A percentile compares a stretch with the other conserved stretches of the same genome.
phyloP scores from a whole-genome alignment of 2,329 filamentous ascomycete species.

The Didymella segeticola region DNA sequence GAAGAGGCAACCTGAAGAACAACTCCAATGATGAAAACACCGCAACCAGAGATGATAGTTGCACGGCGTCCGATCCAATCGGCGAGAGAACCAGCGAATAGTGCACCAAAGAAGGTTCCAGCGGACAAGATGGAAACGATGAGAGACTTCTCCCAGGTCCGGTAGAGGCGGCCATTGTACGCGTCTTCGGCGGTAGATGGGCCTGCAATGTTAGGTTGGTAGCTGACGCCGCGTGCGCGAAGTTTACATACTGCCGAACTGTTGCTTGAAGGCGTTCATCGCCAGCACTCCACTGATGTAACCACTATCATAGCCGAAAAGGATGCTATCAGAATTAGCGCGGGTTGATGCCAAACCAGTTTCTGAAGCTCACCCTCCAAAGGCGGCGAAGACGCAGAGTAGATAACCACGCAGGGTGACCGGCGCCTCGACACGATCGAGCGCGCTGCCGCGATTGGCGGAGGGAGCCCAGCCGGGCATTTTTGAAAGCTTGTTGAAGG shows the following conservation, averaged over 20 bases:
- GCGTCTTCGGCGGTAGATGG: conserved; percentile 52
- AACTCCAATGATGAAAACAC: conserved; percentile 49
- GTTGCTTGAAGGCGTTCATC: conserved; percentile 48
- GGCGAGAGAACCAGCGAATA: conserved; percentile 71
- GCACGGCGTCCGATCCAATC: conserved; percentile 74
- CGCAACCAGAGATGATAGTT: conserved; percentile 57
- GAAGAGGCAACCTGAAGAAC: conserved; percentile 48
- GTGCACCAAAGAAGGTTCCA: conserved; percentile 78
- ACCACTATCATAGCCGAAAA: conserved; percentile 81
- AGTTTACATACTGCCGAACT: conserved; percentile 49
- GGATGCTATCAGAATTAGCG: conserved; percentile 50
- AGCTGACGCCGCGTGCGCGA: background rate
- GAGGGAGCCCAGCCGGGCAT: conserved; percentile 39
- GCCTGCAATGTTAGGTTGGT: conserved; percentile 60
- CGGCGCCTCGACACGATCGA: conserved; percentile 60
- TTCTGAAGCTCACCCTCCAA: conserved; percentile 52
- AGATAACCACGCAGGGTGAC: conserved; percentile 56
- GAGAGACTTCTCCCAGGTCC: conserved; percentile 66
- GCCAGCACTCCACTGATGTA: conserved; percentile 72
- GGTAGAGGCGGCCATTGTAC: conserved; percentile 46
- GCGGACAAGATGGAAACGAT: conserved; percentile 84
- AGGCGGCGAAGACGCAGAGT: conserved; percentile 57
- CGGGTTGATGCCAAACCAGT: background rate
- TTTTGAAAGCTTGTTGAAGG: conserved; percentile 11
- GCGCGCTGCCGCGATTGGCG: conserved; percentile 46